Base-by-base conservation (phyloP, 2,329 filamentous ascomycete species). In the Fusarium sp. region DNA sequence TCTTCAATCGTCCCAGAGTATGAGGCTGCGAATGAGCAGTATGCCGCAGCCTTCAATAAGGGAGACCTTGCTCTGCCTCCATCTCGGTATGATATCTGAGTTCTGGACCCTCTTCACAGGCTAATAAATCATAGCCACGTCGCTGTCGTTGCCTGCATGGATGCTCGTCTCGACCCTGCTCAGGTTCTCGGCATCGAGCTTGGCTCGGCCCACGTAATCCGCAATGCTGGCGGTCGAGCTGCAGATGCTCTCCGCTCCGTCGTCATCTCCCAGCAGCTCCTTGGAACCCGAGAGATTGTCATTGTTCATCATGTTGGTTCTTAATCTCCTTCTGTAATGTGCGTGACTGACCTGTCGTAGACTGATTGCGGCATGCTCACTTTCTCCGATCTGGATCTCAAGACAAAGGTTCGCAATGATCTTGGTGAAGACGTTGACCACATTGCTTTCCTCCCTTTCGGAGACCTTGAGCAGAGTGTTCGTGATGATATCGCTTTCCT, bases 161-260 rank as follows among this genome's bases (percentile, higher is more conserved):
- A 96, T 78, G 92, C 94, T 5, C 90, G 93, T 30, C 85, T 91
- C 69, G 76, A 96, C 76, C 91, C 93, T 0, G 72, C 63, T 7
- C 75, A 73, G 41, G 50, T 69, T 2, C 72, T 78, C 1, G 76
- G 76, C 0, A 74, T 78, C 17, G 71, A 68, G 20, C 59, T 78
- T 6, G 93, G 94, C 35, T 92, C 94, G 69, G 93, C 93, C 0
- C 93, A 96, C 80, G 89, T 95, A n/a, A 92, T 95, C 66, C 90
- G 93, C 61, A 95, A 95, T 73, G 92, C 91, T 6, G 92, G 92
- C 6, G 93, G 86, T 3, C 90, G 88, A 28, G 91, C 89, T 4
- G 83, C 85, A 35, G 93, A 96, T 59, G 92, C 91, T 1, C 85
- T 95, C 12, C 91, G 94, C 44, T 93, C 90, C 14, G 87, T 96